These are phyloP conservation scores for Fusarium camptoceras DNA, from an alignment of 2,329 filamentous ascomycete species.

Conservation along the genomic window DNA sequence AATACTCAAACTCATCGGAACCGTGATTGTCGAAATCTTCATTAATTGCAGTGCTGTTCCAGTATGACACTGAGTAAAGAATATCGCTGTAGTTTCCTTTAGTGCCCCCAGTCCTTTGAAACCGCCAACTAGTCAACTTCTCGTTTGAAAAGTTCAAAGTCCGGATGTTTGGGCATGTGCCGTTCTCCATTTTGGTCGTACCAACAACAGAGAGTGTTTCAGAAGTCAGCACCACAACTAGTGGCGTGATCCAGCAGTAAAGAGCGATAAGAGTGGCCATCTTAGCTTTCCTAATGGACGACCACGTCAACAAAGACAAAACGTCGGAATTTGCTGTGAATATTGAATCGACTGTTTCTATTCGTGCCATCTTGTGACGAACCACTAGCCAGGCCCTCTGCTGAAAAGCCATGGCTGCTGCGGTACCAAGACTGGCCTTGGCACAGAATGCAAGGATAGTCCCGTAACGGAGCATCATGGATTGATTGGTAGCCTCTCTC, in stretches of 20 bases:
- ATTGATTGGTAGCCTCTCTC: neutral
- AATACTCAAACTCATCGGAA: neutral
- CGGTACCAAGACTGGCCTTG: slow-evolving; percentile 3
- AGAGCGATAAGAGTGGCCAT: slow-evolving; percentile 2
- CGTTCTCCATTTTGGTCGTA: too few species aligned
- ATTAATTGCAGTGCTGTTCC: neutral
- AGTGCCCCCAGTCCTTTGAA: too few species aligned
- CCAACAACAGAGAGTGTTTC: neutral
- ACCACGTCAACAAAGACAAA: neutral
- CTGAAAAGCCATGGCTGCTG: neutral
- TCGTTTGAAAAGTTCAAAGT: slow-evolving; percentile 21
- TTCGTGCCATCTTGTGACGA: neutral
- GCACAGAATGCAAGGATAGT: slow-evolving; percentile 4
- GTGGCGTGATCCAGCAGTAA: neutral
- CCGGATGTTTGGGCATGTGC: neutral
- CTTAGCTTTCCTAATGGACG: neutral
- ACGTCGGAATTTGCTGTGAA: slow-evolving; percentile 18
- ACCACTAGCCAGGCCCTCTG: slow-evolving; percentile 3
- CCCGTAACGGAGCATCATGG: slow-evolving; percentile 7
- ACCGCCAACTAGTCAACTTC: neutral
- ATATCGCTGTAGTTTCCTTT: too few species aligned
- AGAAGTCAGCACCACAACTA: neutral
- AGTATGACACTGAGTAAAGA: neutral
- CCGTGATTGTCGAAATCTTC: neutral
- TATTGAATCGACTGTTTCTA: slow-evolving; percentile 1